Conservation (phyloP, 2,329 filamentous ascomycete genomes). For the Ascochyta pisi region DNA sequence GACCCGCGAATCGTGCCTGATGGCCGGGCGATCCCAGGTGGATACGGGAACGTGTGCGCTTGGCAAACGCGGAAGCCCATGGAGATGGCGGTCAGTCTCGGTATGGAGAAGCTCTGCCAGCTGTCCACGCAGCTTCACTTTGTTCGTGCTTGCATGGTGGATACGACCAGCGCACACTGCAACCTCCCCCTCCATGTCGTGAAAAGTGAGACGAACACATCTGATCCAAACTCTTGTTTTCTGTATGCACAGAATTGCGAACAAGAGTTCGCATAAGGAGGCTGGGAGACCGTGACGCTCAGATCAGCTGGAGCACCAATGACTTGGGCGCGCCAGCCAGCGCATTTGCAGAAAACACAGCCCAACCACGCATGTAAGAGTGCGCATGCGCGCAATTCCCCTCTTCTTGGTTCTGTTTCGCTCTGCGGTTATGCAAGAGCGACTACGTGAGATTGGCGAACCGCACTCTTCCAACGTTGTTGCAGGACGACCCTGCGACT, state of each 20-base stretch:
- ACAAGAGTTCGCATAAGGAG: conserved; percentile 18
- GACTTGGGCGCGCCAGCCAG: conserved; percentile 33
- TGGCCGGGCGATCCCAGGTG: conserved; percentile 22
- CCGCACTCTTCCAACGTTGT: conserved; percentile 8
- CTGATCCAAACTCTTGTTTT: conserved; percentile 12
- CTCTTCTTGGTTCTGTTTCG: conserved; percentile 17
- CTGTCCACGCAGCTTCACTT: conserved; percentile 19
- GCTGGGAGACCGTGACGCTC: conserved; percentile 18
- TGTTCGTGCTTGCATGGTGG: conserved; percentile 11
- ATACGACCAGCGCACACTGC: conserved; percentile 14
- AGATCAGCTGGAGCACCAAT: conserved; percentile 24
- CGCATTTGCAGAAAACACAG: conserved; percentile 27
- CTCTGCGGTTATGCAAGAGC: conserved; percentile 13
- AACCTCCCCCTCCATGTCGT: background rate
- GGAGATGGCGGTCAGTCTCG: conserved; percentile 20
- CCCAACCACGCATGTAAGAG: conserved; percentile 38
- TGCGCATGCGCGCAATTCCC: conserved; percentile 24
- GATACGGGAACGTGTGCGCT: conserved; percentile 17
- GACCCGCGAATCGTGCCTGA: conserved; percentile 18
- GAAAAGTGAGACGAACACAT: background rate
- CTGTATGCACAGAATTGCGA: conserved; percentile 7
- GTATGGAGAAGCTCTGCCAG: conserved; percentile 18
- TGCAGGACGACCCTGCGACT: conserved; percentile 6
- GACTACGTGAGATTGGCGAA: conserved; percentile 15
- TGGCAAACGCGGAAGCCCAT: conserved; percentile 9